Base-by-base conservation (phyloP, 2,329 filamentous ascomycete species). In the Davidsoniella eucalypti region DNA sequence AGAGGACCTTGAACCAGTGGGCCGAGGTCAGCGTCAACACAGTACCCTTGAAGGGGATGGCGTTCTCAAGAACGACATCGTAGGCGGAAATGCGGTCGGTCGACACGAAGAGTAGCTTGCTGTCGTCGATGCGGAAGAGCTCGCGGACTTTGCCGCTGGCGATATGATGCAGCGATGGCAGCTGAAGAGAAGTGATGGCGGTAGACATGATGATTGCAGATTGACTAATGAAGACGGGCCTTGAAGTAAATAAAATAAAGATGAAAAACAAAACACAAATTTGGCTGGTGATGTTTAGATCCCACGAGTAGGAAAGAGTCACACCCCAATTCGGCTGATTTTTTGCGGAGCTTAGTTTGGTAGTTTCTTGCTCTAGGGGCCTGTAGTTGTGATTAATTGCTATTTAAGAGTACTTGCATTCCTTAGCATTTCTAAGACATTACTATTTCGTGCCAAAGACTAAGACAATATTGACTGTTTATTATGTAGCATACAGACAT, bases 71-170 rank as follows among this genome's bases (percentile, higher is more conserved):
- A 58, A 94, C 78, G 58, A 93, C 87, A 73, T 96, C 90, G 70
- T 90, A 96, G 51, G 92, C 92, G 21, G 87, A 94, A 63, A 95
- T 92, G 57, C 92, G 82, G 68, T 95, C 88, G 12, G 85, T 84
- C 21, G 85, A 82, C 50, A 88, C 79, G 61, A 94, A 90, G 51
- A 94, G 80, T 4, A 94, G 75, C 2, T 77, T 82, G 39, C 55
- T 46, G 41, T 58, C 52, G 51, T 77, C 68, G 49, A 93, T 68
- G 54, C 76, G 71, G 64, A 86, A 94, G 37, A 93, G 73, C 60
- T 93, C 84, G 59, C 86, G 78, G 23, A 93, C 87, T 68, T 93
- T 93, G 58, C 72, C 69, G 36, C 63, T 62, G 37, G 64, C 63
- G 44, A 66, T 56, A 55, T 61, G 61, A n/a, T 58, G 51, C 52